Percentiles rank a stretch among this genome's conserved stretches.
Evolutionary conservation across 768 basidiomycete genomes (phyloP).

Genomic region (Boletus rubescentipes): DNA sequence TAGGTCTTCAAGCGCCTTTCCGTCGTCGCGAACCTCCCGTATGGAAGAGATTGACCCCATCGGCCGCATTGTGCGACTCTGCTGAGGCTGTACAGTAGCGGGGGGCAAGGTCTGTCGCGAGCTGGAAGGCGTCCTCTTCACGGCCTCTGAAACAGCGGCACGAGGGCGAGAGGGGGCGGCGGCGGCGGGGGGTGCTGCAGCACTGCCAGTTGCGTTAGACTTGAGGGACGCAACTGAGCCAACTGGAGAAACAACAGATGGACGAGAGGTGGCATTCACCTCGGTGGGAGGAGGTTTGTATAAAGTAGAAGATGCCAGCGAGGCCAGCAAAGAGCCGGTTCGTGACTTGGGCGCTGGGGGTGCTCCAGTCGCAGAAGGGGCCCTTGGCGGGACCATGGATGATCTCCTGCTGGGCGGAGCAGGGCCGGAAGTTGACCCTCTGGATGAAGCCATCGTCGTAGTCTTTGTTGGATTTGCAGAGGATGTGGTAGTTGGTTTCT

Average conservation of each 20-base stretch:
- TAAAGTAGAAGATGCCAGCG: slow-evolving; percentile 24
- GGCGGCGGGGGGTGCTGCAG: slow-evolving; percentile 23
- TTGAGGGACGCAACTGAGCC: slow-evolving; percentile 49
- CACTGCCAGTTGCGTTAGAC: slow-evolving; percentile 35
- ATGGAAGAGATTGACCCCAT: slow-evolving; percentile 72
- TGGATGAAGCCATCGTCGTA: slow-evolving; percentile 33
- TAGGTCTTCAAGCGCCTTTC: slow-evolving; percentile 54
- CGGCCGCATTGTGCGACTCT: slow-evolving; percentile 45
- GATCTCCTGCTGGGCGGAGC: slow-evolving; percentile 33
- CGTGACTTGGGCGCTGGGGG: slow-evolving; percentile 40
- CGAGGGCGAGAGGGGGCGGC: slow-evolving; percentile 50
- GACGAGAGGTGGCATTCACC: slow-evolving; percentile 36
- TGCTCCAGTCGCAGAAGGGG: slow-evolving; percentile 40
- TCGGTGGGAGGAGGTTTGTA: slow-evolving; percentile 22
- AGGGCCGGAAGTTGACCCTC: slow-evolving; percentile 29
- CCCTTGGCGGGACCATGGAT: slow-evolving; percentile 35
- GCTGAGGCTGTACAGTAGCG: slow-evolving; percentile 20
- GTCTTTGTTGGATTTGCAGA: slow-evolving; percentile 34
- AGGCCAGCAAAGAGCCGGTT: slow-evolving; percentile 27
- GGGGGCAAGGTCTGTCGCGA: slow-evolving; percentile 43
- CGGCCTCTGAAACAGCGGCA: slow-evolving; percentile 65
- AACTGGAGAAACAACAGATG: slow-evolving; percentile 57
- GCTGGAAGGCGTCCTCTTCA: slow-evolving; percentile 47
- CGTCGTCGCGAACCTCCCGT: slow-evolving; percentile 63
- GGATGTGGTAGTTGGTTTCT: slow-evolving; percentile 28